phyloP scores from a whole-genome alignment of 129 eudicot genomes.

The Saussurea involucrata region DNA sequence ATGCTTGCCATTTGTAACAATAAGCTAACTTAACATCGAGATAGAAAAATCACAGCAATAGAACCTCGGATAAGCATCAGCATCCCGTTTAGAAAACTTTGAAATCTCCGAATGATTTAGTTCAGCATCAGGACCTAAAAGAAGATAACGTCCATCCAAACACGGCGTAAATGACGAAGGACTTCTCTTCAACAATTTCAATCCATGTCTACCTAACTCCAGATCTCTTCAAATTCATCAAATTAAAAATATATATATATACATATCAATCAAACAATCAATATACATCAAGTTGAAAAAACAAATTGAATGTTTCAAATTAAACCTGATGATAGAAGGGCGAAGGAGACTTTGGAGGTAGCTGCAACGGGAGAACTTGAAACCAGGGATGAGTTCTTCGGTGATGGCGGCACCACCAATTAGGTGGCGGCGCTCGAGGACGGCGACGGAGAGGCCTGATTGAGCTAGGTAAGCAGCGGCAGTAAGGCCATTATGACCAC shows the following conservation, averaged over 20 bases:
- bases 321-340: slow-evolving; percentile 68
- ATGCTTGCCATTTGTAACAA: background rate
- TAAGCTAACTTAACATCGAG: background rate
- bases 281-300: background rate
- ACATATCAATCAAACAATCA: background rate
- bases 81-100: slow-evolving; percentile 76
- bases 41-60: background rate
- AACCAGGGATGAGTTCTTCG: slow-evolving; percentile 88
- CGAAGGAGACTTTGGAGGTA: slow-evolving; percentile 99
- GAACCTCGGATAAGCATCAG: slow-evolving; percentile 89
- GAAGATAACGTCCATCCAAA: slow-evolving; percentile 86
- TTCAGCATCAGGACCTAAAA: slow-evolving; percentile 79
- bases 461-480: slow-evolving; percentile 96
- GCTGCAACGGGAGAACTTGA: slow-evolving; percentile 95
- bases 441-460: slow-evolving; percentile 93
- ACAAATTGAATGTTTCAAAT: background rate
- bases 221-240: slow-evolving; percentile 56
- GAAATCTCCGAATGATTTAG: slow-evolving; percentile 78
- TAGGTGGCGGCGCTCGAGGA: slow-evolving; percentile 94
- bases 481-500: slow-evolving; percentile 95
- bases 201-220: slow-evolving; percentile 85
- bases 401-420: slow-evolving; percentile 97
- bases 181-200: slow-evolving; percentile 72
- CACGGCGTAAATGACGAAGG: slow-evolving; percentile 96
- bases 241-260: background rate